Percentiles rank a stretch among this genome's conserved stretches.
These are phyloP conservation scores for Colletotrichum lini DNA, from an alignment of 2,329 filamentous ascomycete genomes.

Conservation along the genomic window DNA sequence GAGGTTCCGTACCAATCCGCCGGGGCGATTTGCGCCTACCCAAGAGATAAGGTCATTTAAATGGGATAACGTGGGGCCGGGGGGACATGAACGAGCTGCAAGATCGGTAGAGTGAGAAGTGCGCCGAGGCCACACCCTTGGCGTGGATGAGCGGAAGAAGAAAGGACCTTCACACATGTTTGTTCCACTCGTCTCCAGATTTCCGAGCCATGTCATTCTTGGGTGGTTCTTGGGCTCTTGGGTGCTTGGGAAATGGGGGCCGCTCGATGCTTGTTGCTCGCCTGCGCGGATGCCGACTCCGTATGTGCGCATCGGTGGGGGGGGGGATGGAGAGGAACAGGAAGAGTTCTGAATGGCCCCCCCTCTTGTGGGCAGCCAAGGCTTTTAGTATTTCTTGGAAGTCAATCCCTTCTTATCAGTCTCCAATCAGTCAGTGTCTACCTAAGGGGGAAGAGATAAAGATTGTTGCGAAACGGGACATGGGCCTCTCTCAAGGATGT, in stretches of 20 bases:
- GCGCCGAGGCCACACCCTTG: slow-evolving; percentile 19
- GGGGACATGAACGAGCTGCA: not conserved
- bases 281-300: not conserved
- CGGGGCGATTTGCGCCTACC: not conserved
- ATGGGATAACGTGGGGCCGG: slow-evolving; percentile 22
- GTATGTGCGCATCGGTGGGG: not conserved
- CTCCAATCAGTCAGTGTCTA: slow-evolving; percentile 31
- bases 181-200: not conserved
- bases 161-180: not conserved
- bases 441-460: not conserved
- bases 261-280: slow-evolving; percentile 25
- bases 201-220: not conserved
- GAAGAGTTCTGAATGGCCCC: slow-evolving; percentile 19
- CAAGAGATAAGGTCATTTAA: slow-evolving; percentile 40
- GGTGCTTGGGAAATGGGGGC: not conserved
- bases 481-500: not conserved
- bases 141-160: slow-evolving; percentile 2
- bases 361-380: slow-evolving; percentile 21
- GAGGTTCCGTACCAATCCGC: not conserved
- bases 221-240: too few relatives aligned
- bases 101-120: not conserved
- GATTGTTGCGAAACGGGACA: not conserved
- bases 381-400: slow-evolving; percentile 27
- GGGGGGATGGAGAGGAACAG: slow-evolving; percentile 12
- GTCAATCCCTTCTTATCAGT: slow-evolving; percentile 30